These are phyloP conservation scores for Plectosphaerella plurivora DNA, from an alignment of 2,329 filamentous ascomycete genomes.

Conservation along the genomic window DNA sequence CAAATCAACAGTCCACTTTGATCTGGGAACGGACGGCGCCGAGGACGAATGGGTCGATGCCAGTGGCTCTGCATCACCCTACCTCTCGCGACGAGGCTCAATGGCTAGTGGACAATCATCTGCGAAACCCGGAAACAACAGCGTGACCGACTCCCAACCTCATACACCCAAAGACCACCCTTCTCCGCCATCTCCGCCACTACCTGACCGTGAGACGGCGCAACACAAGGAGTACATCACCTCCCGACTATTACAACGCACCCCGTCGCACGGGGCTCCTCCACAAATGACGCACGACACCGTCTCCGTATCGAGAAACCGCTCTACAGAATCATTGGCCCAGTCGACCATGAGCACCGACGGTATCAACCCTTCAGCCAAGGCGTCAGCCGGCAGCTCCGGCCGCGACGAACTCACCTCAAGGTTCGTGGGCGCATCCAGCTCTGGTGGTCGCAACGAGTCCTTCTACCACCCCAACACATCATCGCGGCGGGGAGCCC, in stretches of 20 bases:
- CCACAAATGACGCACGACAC: constrained; percentile 62
- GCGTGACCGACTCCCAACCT: constrained; percentile 25
- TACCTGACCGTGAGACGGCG: constrained; percentile 33
- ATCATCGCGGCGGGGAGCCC: constrained; percentile 23
- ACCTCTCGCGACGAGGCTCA: constrained; percentile 39
- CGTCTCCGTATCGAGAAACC: constrained; percentile 38
- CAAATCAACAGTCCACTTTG: constrained; percentile 58
- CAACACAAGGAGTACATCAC: constrained; percentile 64
- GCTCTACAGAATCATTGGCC: constrained; percentile 30
- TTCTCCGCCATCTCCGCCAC: constrained; percentile 10
- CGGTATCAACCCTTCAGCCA: constrained; percentile 19
- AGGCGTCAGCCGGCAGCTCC: constrained; percentile 6
- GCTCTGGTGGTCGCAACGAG: constrained; percentile 41
- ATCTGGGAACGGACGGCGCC: constrained; percentile 48
- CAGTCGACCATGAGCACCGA: constrained; percentile 33
- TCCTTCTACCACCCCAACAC: constrained; percentile 41
- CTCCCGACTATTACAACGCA: constrained; percentile 61
- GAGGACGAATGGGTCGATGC: constrained; percentile 66
- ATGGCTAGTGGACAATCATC: constrained; percentile 39
- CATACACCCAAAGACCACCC: constrained; percentile 20
- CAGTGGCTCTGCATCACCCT: constrained; percentile 58
- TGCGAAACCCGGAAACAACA: constrained; percentile 29
- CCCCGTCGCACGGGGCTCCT: constrained; percentile 55
- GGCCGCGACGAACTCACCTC: constrained; percentile 42
- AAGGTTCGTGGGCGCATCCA: constrained; percentile 51